Percentiles rank a stretch among this genome's conserved stretches.
These are phyloP conservation scores for Pyrus pyrifolia DNA, from an alignment of 306 rosid genomes.

Conservation along the genomic window DNA sequence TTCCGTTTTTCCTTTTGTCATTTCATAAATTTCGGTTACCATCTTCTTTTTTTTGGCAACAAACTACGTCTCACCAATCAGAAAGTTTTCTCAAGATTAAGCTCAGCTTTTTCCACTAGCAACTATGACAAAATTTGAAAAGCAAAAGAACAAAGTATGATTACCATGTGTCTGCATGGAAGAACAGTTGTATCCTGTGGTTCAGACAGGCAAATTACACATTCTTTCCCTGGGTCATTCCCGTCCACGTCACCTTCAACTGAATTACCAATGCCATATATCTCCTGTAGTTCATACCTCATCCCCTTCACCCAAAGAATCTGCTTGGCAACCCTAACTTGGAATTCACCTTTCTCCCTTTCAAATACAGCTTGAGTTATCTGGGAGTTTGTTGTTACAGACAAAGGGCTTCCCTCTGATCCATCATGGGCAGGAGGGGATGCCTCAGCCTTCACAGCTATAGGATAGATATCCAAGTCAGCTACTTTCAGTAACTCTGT, in stretches of 20 bases:
- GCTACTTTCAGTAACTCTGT: conserved; percentile 55
- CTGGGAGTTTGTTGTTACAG: conserved; percentile 58
- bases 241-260: conserved; percentile 76
- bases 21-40: background rate
- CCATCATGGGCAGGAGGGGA: conserved; percentile 36
- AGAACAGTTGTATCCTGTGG: conserved; percentile 93
- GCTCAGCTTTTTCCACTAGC: background rate
- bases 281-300: conserved; percentile 95
- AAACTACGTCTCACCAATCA: background rate
- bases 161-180: conserved; percentile 99
- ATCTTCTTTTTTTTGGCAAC: background rate
- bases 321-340: conserved; percentile 74
- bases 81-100: background rate
- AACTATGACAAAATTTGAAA: conserved; percentile 2
- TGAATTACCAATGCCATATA: conserved; percentile 90
- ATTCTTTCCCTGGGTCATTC: conserved; percentile 91
- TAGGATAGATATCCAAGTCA: conserved; percentile 59
- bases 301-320: conserved; percentile 79
- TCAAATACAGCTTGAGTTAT: conserved; percentile 86
- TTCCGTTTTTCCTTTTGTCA: background rate
- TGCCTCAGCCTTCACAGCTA: conserved; percentile 87
- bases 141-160: background rate
- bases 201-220: conserved; percentile 95
- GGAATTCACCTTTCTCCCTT: conserved; percentile 83
- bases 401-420: conserved; percentile 39